These are phyloP conservation scores for Fraxinus nigra DNA, from an alignment of 305 asterid species.

Conservation along the genomic window DNA sequence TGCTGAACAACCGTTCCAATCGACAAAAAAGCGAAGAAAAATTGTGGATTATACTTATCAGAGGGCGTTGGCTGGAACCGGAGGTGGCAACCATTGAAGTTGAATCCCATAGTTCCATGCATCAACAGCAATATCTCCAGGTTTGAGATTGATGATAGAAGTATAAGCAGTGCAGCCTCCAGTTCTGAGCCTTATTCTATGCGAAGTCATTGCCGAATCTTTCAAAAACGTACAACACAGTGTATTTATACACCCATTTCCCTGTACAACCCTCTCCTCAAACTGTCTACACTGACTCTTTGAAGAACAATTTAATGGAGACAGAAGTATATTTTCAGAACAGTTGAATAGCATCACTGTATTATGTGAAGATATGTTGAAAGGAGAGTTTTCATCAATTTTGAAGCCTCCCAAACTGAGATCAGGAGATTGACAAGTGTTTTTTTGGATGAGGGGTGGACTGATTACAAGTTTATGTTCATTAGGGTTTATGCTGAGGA, in stretches of 20 bases:
- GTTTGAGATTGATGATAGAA: constrained; percentile 29
- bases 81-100: constrained; percentile 45
- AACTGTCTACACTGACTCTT: constrained; percentile 38
- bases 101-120: constrained; percentile 44
- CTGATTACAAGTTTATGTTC: constrained; percentile 26
- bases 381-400: constrained; percentile 39
- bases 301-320: constrained; percentile 42
- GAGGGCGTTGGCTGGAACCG: neutral
- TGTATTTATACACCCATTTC: constrained; percentile 25
- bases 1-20: neutral
- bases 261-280: constrained; percentile 18
- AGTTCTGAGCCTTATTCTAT: constrained; percentile 30
- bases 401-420: constrained; percentile 30
- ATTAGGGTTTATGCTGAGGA: constrained; percentile 37
- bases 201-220: constrained; percentile 43
- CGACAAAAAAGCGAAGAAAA: neutral
- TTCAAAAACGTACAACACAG: constrained; percentile 40
- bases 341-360: constrained; percentile 43
- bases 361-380: constrained; percentile 40
- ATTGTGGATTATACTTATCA: neutral
- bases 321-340: constrained; percentile 26
- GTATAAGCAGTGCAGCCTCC: constrained; percentile 47
- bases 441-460: constrained; percentile 25
- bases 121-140: constrained; percentile 16
- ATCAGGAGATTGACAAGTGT: constrained; percentile 38